Evolutionary conservation across 2,329 filamentous ascomycete species (phyloP).

Genomic region (Phyllachora maydis): DNA sequence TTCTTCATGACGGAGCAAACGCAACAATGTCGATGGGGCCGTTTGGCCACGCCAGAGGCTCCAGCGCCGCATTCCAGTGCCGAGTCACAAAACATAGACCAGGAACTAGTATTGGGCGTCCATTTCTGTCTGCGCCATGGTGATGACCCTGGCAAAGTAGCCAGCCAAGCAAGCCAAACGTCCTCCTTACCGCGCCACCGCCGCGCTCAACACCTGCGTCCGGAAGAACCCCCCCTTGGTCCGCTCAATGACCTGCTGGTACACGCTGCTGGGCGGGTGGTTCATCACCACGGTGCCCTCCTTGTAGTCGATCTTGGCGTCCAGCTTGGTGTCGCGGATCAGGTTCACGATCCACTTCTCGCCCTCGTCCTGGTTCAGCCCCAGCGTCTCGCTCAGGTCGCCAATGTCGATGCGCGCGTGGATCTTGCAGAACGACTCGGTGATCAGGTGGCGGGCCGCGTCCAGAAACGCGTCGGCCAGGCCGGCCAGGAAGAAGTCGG

Average conservation of each 20-base stretch:
- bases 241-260: conserved; percentile 97
- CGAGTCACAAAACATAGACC: no score
- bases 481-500: conserved; percentile 86
- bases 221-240: conserved; percentile 98
- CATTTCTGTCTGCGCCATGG: no score
- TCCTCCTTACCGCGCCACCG: conserved; percentile 37
- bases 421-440: conserved; percentile 99
- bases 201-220: conserved; percentile 76
- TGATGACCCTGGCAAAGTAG: no score
- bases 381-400: conserved; percentile 81
- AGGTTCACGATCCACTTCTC: conserved; percentile 99
- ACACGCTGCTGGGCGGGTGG: conserved; percentile 93
- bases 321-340: conserved; percentile 89
- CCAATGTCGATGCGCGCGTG: conserved; percentile 97
- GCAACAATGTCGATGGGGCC: no score
- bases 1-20: no score
- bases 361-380: conserved; percentile 80
- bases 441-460: conserved; percentile 86
- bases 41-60: no score
- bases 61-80: no score
- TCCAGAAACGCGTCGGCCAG: conserved; percentile 82
- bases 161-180: no score
- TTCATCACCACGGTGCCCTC: conserved; percentile 99
- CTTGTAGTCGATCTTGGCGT: conserved; percentile 99
- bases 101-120: no score